Conservation (phyloP, 2,329 filamentous ascomycete genomes). For the Ambrosiella beaveri region DNA sequence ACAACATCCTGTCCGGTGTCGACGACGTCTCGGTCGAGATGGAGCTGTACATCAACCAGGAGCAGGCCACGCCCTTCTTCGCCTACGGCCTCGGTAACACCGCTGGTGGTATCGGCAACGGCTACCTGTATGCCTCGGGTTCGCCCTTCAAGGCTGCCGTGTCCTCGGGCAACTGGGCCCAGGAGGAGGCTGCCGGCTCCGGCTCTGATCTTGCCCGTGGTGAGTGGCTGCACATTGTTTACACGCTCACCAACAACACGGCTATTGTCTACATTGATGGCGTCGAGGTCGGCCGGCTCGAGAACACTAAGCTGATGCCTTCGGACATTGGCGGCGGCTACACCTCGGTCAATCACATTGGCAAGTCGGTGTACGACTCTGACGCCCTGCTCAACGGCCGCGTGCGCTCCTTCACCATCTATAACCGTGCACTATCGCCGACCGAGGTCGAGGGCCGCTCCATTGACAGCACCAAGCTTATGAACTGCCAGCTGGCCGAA, state of each 20-base stretch:
- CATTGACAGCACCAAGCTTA: slow-evolving; percentile 9
- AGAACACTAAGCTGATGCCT: slow-evolving; percentile 10
- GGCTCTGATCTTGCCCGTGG: slow-evolving; percentile 13
- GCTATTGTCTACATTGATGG: slow-evolving; percentile 21
- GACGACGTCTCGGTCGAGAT: slow-evolving; percentile 15
- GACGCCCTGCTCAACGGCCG: slow-evolving; percentile 16
- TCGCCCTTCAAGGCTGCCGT: slow-evolving; percentile 16
- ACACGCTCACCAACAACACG: slow-evolving; percentile 13
- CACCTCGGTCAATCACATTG: slow-evolving; percentile 16
- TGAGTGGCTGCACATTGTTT: slow-evolving; percentile 15
- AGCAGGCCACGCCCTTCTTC: slow-evolving; percentile 16
- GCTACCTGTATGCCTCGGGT: slow-evolving; percentile 17
- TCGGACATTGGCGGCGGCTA: slow-evolving; percentile 14
- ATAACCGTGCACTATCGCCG: slow-evolving; percentile 15
- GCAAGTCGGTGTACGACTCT: slow-evolving; percentile 15
- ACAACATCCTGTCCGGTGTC: slow-evolving; percentile 15
- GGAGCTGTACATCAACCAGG: slow-evolving; percentile 14
- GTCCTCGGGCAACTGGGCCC: slow-evolving; percentile 14
- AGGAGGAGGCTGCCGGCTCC: slow-evolving; percentile 14
- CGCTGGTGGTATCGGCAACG: slow-evolving; percentile 13
- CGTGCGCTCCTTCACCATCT: slow-evolving; percentile 16
- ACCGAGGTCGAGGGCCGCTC: slow-evolving; percentile 13
- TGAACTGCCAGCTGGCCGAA: slow-evolving; percentile 13
- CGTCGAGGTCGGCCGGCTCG: slow-evolving; percentile 15
- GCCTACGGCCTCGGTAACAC: slow-evolving; percentile 17